Evolutionary conservation across 1,139 yeast genomes (phyloP).

Genomic region (Kurtzmaniella quercitrusa): DNA sequence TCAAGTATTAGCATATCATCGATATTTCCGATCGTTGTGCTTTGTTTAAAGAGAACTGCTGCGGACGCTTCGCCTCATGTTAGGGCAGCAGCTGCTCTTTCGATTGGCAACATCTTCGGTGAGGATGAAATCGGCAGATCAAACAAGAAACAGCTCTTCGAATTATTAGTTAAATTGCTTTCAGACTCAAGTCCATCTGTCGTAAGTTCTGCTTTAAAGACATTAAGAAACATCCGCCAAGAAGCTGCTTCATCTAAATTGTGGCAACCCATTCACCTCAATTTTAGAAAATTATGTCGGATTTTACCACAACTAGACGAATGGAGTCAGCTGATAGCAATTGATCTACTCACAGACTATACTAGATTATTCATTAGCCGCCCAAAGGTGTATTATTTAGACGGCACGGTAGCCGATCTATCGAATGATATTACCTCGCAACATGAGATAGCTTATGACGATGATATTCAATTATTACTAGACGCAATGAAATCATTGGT

Average conservation of each 20-base stretch:
- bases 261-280: conserved; percentile 68
- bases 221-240: conserved; percentile 45
- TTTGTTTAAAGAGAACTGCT: conserved; percentile 67
- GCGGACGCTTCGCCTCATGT: conserved; percentile 76
- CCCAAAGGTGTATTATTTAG: conserved; percentile 36
- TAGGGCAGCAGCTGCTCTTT: conserved; percentile 74
- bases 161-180: conserved; percentile 49
- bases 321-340: conserved; percentile 63
- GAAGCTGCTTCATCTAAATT: conserved; percentile 27
- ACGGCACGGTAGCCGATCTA: conserved; percentile 26
- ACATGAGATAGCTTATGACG: conserved; percentile 45
- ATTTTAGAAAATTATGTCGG: conserved; percentile 59
- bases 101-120: conserved; percentile 61
- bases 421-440: conserved; percentile 19
- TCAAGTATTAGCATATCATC: conserved; percentile 79
- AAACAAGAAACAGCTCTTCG: conserved; percentile 39
- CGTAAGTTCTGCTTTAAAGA: conserved; percentile 62
- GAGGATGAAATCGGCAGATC: conserved; percentile 23
- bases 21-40: conserved; percentile 71
- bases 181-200: conserved; percentile 66
- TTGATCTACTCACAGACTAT: conserved; percentile 68
- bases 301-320: conserved; percentile 59
- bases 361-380: conserved; percentile 54
- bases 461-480: conserved; percentile 55
- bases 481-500: conserved; percentile 41